Evolutionary conservation across 2,329 filamentous ascomycete species (phyloP).

Genomic region (Alternaria sp.): DNA sequence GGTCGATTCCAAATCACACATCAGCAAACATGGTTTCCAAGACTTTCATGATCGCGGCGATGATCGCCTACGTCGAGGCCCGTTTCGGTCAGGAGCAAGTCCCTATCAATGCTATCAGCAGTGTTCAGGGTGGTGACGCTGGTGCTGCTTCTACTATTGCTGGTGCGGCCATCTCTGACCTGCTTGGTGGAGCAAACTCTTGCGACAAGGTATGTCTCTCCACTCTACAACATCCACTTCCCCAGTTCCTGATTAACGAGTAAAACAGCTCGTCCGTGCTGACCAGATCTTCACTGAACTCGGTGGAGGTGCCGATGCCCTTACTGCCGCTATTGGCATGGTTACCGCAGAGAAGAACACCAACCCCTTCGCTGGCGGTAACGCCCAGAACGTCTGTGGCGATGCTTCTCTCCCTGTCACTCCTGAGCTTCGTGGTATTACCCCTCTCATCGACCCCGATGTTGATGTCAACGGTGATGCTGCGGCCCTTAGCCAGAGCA

Average conservation of each 20-base stretch:
- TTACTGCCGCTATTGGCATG: constrained; percentile 69
- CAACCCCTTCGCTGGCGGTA: constrained; percentile 69
- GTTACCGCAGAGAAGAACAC: constrained; percentile 78
- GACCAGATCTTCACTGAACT: constrained; percentile 71
- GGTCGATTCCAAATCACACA: constrained; percentile 7
- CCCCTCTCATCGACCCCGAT: constrained; percentile 72
- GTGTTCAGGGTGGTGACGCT: constrained; percentile 63
- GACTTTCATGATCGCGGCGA: constrained; percentile 38
- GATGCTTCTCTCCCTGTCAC: constrained; percentile 70
- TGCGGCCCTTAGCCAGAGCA: constrained; percentile 67
- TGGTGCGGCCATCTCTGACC: constrained; percentile 67
- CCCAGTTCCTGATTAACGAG: not conserved
- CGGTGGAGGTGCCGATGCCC: constrained; percentile 66
- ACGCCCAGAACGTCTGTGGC: constrained; percentile 69
- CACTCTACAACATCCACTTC: not conserved
- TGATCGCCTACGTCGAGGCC: constrained; percentile 49
- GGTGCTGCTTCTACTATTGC: constrained; percentile 71
- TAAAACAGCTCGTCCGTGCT: constrained; percentile 65
- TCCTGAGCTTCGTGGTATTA: constrained; percentile 69
- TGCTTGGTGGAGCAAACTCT: constrained; percentile 71
- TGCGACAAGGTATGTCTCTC: constrained; percentile 65
- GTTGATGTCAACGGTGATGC: constrained; percentile 66
- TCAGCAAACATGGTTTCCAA: constrained; percentile 47
- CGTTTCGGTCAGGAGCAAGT: constrained; percentile 71
- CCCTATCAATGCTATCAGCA: constrained; percentile 64